Conservation (phyloP, 495 filamentous ascomycete genomes). For the Penicillium pulvis region DNA sequence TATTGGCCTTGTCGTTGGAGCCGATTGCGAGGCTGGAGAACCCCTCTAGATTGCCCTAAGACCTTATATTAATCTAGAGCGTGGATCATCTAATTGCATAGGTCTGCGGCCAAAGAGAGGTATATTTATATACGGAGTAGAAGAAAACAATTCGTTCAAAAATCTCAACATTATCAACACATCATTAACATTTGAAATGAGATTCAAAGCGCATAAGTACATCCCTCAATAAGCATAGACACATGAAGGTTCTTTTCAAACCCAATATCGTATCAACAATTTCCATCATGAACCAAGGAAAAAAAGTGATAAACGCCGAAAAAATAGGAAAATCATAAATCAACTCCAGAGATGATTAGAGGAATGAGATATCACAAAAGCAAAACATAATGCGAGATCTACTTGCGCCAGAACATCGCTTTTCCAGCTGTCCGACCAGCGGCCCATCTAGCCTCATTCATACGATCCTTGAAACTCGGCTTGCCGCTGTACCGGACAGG, state of each 20-base stretch:
- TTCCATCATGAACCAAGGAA: slow-evolving; percentile 19
- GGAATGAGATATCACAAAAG: slow-evolving; percentile 1
- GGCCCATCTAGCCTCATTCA: slow-evolving; percentile 41
- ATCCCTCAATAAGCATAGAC: slow-evolving; percentile 14
- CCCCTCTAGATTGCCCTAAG: too few relatives aligned
- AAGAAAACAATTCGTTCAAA: neutral
- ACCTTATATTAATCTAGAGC: too few relatives aligned
- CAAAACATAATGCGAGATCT: slow-evolving; percentile 6
- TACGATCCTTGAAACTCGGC: slow-evolving; percentile 38
- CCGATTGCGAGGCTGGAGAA: too few relatives aligned
- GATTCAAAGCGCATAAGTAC: slow-evolving; percentile 6
- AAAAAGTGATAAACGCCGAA: slow-evolving; percentile 15
- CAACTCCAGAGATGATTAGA: neutral
- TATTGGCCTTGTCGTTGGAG: too few relatives aligned
- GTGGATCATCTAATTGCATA: too few relatives aligned
- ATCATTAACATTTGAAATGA: neutral
- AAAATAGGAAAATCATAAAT: slow-evolving; percentile 2
- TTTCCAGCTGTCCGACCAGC: slow-evolving; percentile 38
- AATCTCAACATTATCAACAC: neutral
- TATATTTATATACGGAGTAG: too few relatives aligned
- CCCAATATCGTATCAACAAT: slow-evolving; percentile 17
- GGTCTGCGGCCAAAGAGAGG: too few relatives aligned
- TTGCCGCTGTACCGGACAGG: slow-evolving; percentile 39
- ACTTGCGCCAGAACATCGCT: slow-evolving; percentile 51
- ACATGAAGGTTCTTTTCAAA: slow-evolving; percentile 14